Evolutionary conservation across 306 rosid species (phyloP).

Genomic region (Acacia crassicarpa): DNA sequence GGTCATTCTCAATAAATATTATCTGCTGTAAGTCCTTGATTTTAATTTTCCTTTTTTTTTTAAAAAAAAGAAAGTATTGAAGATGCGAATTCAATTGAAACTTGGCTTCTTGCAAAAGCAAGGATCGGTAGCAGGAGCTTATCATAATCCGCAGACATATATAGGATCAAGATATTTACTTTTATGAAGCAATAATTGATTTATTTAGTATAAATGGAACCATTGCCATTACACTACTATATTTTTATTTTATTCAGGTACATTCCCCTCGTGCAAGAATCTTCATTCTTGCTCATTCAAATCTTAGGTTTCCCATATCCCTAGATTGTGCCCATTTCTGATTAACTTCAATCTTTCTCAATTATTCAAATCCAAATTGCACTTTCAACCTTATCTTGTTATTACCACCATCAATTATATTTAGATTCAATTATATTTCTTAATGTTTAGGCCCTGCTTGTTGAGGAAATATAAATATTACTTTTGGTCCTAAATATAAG

Average conservation of each 20-base stretch:
- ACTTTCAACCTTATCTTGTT: conserved; percentile 14
- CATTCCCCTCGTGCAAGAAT: conserved; percentile 14
- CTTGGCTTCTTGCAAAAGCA: background rate
- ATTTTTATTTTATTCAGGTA: background rate
- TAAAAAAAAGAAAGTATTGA: background rate
- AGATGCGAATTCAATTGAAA: background rate
- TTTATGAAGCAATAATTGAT: background rate
- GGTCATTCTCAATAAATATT: too few relatives aligned
- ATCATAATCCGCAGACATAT: background rate
- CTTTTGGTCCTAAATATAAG: too few relatives aligned
- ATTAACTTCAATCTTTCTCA: background rate
- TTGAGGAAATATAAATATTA: background rate
- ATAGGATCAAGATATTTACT: background rate
- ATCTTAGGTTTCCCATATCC: conserved; percentile 7
- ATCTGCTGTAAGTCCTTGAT: too few relatives aligned
- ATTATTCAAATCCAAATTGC: background rate
- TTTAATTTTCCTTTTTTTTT: too few relatives aligned
- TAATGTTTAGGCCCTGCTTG: too few relatives aligned
- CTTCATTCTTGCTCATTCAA: conserved; percentile 20
- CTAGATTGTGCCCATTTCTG: conserved; percentile 4
- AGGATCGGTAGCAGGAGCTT: background rate
- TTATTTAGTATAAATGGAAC: background rate
- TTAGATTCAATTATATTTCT: background rate
- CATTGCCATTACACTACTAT: conserved; percentile 13
- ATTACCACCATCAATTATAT: background rate